These are phyloP conservation scores for Psilocybe tampanensis DNA, from an alignment of 768 basidiomycete genomes.

Conservation along the genomic window DNA sequence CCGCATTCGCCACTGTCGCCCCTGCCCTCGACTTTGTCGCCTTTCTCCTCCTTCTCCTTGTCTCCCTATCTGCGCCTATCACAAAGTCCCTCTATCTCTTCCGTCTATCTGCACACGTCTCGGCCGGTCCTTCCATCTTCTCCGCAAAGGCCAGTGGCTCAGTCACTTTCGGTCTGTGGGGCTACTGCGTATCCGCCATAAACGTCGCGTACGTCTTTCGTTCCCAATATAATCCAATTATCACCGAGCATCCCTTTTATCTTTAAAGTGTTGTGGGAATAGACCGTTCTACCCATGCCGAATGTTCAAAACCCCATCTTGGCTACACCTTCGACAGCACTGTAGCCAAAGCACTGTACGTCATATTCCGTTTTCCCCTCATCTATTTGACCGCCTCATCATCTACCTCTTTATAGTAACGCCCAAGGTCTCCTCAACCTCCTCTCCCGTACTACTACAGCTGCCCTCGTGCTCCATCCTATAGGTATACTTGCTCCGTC, in stretches of 20 bases:
- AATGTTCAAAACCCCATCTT: constrained; percentile 50
- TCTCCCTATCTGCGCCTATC: constrained; percentile 63
- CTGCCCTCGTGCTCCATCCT: constrained; percentile 55
- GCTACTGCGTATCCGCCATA: constrained; percentile 56
- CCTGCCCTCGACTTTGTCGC: constrained; percentile 50
- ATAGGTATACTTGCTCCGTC: constrained; percentile 38
- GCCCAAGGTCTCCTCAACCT: constrained; percentile 37
- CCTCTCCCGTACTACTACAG: constrained; percentile 47
- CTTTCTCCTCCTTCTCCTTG: constrained; percentile 63
- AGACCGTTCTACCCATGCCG: constrained; percentile 34
- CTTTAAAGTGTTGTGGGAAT: constrained; percentile 44
- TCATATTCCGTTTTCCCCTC: constrained; percentile 15
- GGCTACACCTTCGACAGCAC: constrained; percentile 59
- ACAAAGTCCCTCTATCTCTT: constrained; percentile 59
- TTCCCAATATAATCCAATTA: not conserved
- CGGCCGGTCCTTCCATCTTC: constrained; percentile 28
- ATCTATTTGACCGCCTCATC: constrained; percentile 10
- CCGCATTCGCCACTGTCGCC: constrained; percentile 38
- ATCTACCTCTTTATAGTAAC: constrained; percentile 27
- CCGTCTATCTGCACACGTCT: constrained; percentile 40
- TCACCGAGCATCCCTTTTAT: not conserved
- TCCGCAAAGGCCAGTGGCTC: constrained; percentile 34
- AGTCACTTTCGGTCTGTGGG: constrained; percentile 64
- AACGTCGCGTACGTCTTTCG: constrained; percentile 41
- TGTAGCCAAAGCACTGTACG: constrained; percentile 48